Evolutionary conservation across 495 filamentous ascomycete species (phyloP).

Genomic region (Hypoxylon subgilvum): DNA sequence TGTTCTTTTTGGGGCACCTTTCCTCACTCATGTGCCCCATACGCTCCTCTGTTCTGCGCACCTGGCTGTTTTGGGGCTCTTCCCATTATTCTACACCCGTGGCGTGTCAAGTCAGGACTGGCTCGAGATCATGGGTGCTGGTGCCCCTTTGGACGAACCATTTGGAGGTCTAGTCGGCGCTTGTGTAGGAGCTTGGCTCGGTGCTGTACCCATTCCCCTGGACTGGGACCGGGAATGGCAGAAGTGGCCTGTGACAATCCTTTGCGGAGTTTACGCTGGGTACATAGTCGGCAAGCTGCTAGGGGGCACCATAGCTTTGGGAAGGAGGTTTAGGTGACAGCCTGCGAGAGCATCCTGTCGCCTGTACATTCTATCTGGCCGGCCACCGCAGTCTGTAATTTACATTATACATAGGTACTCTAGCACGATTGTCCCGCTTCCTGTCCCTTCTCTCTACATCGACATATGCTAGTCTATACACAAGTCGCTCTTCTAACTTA

Average conservation of each 20-base stretch:
- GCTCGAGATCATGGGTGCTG: slow-evolving; percentile 68
- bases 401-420: background rate
- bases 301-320: slow-evolving; percentile 48
- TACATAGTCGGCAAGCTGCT: slow-evolving; percentile 46
- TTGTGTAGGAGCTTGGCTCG: slow-evolving; percentile 73
- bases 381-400: background rate
- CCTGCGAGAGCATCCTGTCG: background rate
- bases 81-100: slow-evolving; percentile 80
- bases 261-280: slow-evolving; percentile 51
- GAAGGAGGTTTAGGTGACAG: slow-evolving; percentile 44
- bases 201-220: slow-evolving; percentile 89
- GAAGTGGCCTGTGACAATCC: slow-evolving; percentile 91
- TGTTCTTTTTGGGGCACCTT: slow-evolving; percentile 88
- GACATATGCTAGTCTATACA: no score
- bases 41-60: slow-evolving; percentile 82
- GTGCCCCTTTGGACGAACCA: slow-evolving; percentile 67
- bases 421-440: no score
- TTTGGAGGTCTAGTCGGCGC: slow-evolving; percentile 70
- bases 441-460: background rate
- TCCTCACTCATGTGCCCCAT: slow-evolving; percentile 79
- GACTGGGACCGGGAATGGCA: slow-evolving; percentile 98
- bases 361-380: background rate
- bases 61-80: slow-evolving; percentile 74
- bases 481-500: no score
- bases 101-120: slow-evolving; percentile 77